phyloP scores from a whole-genome alignment of 768 basidiomycete genomes.

The Trametes villosa region DNA sequence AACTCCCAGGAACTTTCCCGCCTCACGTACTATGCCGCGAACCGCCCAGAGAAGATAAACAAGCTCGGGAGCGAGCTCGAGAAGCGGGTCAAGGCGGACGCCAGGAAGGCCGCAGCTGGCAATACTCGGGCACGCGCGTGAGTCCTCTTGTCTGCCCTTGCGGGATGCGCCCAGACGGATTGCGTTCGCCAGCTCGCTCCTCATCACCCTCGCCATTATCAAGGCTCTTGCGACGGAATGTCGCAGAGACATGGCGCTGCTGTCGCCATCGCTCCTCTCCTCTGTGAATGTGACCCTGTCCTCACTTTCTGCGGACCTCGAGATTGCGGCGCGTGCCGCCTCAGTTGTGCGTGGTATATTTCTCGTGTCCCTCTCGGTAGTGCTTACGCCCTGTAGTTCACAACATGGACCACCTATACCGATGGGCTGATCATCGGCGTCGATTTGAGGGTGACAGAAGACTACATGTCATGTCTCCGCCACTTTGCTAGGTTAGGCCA shows the following conservation, averaged over 20 bases:
- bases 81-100: constrained; percentile 69
- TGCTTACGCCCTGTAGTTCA: constrained; percentile 58
- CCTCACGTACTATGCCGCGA: constrained; percentile 85
- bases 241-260: constrained; percentile 75
- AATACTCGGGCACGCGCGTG: constrained; percentile 83
- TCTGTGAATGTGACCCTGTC: constrained; percentile 63
- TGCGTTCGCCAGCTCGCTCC: constrained; percentile 56
- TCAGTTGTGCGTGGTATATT: constrained; percentile 61
- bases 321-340: constrained; percentile 77
- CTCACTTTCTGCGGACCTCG: constrained; percentile 65
- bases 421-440: constrained; percentile 83
- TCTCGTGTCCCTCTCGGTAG: background rate
- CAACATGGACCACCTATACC: constrained; percentile 91
- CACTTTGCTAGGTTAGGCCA: constrained; percentile 69
- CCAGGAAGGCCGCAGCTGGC: constrained; percentile 69
- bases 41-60: constrained; percentile 77
- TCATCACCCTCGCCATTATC: constrained; percentile 84
- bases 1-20: constrained; percentile 86
- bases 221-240: constrained; percentile 86
- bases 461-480: constrained; percentile 69
- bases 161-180: constrained; percentile 1
- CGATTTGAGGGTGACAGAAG: constrained; percentile 67
- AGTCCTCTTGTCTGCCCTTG: constrained; percentile 36
- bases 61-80: constrained; percentile 80
- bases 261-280: constrained; percentile 70